Evolutionary conservation across 805 yeast species (phyloP).

Genomic region (Kodamaea laetipori): DNA sequence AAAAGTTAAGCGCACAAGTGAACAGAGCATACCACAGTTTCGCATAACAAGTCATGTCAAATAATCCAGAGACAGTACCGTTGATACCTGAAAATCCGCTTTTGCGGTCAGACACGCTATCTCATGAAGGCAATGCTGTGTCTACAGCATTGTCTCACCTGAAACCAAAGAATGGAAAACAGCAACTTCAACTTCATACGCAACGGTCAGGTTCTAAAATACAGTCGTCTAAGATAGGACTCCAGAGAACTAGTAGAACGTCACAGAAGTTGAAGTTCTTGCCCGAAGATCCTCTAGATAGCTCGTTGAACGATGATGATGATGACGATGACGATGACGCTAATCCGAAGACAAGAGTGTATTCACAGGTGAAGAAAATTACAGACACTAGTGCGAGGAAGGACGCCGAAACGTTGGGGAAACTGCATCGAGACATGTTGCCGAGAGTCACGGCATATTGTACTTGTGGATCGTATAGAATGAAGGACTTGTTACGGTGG

Average conservation of each 20-base stretch:
- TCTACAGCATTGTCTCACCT: slow-evolving; percentile 1
- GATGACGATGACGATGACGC: slow-evolving; percentile 35
- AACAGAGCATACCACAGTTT: neutral
- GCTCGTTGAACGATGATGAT: slow-evolving; percentile 15
- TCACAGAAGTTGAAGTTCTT: slow-evolving; percentile 70
- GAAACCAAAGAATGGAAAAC: slow-evolving; percentile 1
- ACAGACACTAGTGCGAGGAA: slow-evolving; percentile 86
- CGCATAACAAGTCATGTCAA: slow-evolving; percentile 6
- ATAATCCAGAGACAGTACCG: slow-evolving; percentile 7
- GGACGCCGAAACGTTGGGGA: slow-evolving; percentile 92
- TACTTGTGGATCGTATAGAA: slow-evolving; percentile 88
- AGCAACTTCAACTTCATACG: slow-evolving; percentile 2
- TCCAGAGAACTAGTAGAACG: slow-evolving; percentile 74
- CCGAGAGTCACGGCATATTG: slow-evolving; percentile 97
- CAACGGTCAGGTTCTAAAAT: slow-evolving; percentile 24
- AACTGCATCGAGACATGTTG: slow-evolving; percentile 75
- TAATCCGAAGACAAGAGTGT: slow-evolving; percentile 50
- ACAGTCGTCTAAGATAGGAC: slow-evolving; percentile 55
- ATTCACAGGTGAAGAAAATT: slow-evolving; percentile 81
- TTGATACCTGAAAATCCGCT: slow-evolving; percentile 11
- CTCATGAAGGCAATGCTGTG: slow-evolving; percentile 3
- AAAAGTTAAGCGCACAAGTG: neutral
- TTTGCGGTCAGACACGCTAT: slow-evolving; percentile 2
- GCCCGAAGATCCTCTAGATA: slow-evolving; percentile 54
- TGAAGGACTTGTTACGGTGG: slow-evolving; percentile 87